phyloP scores from a whole-genome alignment of 2,329 filamentous ascomycete genomes.

The Hypoxylon sp. region DNA sequence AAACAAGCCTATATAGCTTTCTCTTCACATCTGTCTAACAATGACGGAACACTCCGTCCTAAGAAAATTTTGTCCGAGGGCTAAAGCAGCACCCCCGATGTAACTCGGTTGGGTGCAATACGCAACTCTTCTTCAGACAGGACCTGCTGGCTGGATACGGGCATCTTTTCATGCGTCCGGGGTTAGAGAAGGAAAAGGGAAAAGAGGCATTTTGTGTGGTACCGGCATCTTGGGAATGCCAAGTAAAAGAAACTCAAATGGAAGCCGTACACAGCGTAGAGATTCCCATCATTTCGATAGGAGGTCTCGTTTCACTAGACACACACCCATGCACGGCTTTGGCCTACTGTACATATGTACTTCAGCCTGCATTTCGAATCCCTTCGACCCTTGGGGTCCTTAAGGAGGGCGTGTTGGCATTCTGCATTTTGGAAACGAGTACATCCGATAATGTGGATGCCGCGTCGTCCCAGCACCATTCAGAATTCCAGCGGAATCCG shows the following conservation, averaged over 20 bases:
- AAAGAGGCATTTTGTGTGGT: slow-evolving; percentile 42
- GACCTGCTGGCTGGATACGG: slow-evolving; percentile 40
- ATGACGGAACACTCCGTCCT: slow-evolving; percentile 34
- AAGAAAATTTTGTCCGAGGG: slow-evolving; percentile 21
- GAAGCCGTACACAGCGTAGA: slow-evolving; percentile 33
- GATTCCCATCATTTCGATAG: slow-evolving; percentile 15
- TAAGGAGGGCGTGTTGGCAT: slow-evolving; percentile 23
- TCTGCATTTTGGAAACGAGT: slow-evolving; percentile 39
- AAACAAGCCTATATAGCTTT: slow-evolving; percentile 32
- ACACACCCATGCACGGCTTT: slow-evolving; percentile 25
- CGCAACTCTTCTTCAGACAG: slow-evolving; percentile 39
- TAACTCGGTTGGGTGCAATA: slow-evolving; percentile 42
- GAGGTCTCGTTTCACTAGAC: slow-evolving; percentile 22
- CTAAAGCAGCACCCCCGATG: slow-evolving; percentile 45
- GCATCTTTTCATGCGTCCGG: slow-evolving; percentile 38
- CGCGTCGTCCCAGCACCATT: slow-evolving; percentile 40
- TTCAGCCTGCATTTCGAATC: slow-evolving; percentile 29
- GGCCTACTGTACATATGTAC: too few species aligned
- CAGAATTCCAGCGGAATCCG: slow-evolving; percentile 37
- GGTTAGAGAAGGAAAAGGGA: slow-evolving; percentile 25
- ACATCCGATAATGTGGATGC: slow-evolving; percentile 44
- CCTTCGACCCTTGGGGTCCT: slow-evolving; percentile 18
- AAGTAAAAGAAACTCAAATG: slow-evolving; percentile 43
- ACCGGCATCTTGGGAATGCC: slow-evolving; percentile 46
- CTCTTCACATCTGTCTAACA: slow-evolving; percentile 11